phyloP scores from a whole-genome alignment of 495 filamentous ascomycete genomes.

The Neurospora hispaniola region DNA sequence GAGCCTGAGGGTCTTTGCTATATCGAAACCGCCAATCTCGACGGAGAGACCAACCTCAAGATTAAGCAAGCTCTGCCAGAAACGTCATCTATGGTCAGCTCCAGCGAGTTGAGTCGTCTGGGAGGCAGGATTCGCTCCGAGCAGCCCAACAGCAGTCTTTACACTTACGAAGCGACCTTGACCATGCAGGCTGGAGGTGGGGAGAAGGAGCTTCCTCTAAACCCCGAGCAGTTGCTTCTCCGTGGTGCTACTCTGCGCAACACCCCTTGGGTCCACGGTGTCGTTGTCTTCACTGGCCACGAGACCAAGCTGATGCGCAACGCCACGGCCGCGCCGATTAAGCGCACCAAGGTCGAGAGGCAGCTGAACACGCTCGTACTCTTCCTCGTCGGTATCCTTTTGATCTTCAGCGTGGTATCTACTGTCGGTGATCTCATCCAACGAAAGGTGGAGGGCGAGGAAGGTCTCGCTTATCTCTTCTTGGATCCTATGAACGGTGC shows the following conservation, averaged over 20 bases:
- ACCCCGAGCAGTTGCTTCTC: slow-evolving; percentile 60
- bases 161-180: slow-evolving; percentile 95
- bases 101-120: slow-evolving; percentile 74
- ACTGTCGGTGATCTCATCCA: slow-evolving; percentile 85
- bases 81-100: slow-evolving; percentile 77
- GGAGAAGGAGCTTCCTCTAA: slow-evolving; percentile 82
- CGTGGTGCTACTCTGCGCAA: slow-evolving; percentile 92
- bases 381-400: slow-evolving; percentile 74
- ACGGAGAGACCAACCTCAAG: slow-evolving; percentile 97
- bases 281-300: slow-evolving; percentile 96
- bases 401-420: slow-evolving; percentile 75
- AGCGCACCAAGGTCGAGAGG: slow-evolving; percentile 87
- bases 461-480: slow-evolving; percentile 59
- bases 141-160: slow-evolving; percentile 96
- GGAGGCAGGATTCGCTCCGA: slow-evolving; percentile 85
- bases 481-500: slow-evolving; percentile 37
- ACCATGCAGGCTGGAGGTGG: slow-evolving; percentile 89
- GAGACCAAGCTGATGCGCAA: slow-evolving; percentile 99
- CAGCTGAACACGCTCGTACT: slow-evolving; percentile 90
- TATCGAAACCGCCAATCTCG: slow-evolving; percentile 96
- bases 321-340: slow-evolving; percentile 94
- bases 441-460: slow-evolving; percentile 41
- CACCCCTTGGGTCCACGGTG: slow-evolving; percentile 94
- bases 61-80: slow-evolving; percentile 98
- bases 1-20: slow-evolving; percentile 98